Evolutionary conservation across 2,329 filamentous ascomycete genomes (phyloP), one percentile per base, ranked within the genome.

Genomic region (Cytospora chrysosperma): DNA sequence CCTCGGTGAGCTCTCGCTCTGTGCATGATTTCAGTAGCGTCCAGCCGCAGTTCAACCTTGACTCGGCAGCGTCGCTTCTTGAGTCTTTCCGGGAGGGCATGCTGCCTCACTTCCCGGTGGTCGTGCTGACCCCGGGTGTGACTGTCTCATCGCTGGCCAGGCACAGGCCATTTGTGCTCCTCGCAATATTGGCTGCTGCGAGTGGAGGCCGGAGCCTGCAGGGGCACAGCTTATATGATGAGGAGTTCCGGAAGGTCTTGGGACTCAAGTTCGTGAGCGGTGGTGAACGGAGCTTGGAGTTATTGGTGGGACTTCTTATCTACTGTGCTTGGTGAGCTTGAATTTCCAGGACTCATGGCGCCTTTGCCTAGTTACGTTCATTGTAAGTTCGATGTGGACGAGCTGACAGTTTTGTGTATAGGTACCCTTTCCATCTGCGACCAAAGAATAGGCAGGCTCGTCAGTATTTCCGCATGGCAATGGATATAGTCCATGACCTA

Each of bases 161-260:
- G 26, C 72, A 77, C 1, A 75, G 76, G 28, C 85, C 85, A 0
- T 85, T 86, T 68, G 73, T 86, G 21, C 70, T 87, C 40, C 71
- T 87, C 15, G 80, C 84, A 2, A 80, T 86, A 21, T 72, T 87
- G 1, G 79, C 83, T 2, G 78, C 80, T 1, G 79, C 81, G 4
- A 81, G 82, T 37, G 78, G 79, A 32, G 57, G 69, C n/a, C 75
- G 70, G 13, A 79, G 80, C n/a, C 69, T 82, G 26, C 81, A 83
- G 67, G 79, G 83, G 0, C 81, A 85, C 61, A 78, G 73, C 17
- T 73, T 83, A 3, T 85, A 87, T 52, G 84, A 86, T 30, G 79
- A 82, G 56, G 84, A 87, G 71, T 83, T 87, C 57, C 76, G 83
- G 32, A 85, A 85, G 68, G 77, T 84, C 0, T 68, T 86, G n/a